Evolutionary conservation across 371 early-diverging fungal genomes (phyloP), one percentile per base, ranked within the genome.

Genomic region (Capniomyces stellatus): DNA sequence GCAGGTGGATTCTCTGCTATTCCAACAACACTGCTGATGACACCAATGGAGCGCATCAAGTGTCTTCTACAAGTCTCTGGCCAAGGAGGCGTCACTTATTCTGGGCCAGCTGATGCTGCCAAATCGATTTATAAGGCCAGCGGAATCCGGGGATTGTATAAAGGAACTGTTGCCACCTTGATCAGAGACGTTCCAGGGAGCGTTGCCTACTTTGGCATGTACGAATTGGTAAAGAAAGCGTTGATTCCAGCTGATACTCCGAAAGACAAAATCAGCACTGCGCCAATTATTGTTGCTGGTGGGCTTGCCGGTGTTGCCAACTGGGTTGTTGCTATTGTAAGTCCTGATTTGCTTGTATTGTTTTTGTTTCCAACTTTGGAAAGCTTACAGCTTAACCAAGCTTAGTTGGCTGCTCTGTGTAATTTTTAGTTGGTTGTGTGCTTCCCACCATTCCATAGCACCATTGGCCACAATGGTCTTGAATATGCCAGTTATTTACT

Each of bases 1-100:
- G 96, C 96, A 29, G 96, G 98, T 65, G 92, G 83, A 23, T 89
- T 95, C 75, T 91, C 92, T 6, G 96, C 96, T 49, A 75, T 89
- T 27, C 93, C 94, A 21, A 89, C 94, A 29, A 93, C 96, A 21
- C 67, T 89, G 56, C 71, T 96, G 58, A 90, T 89, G 87, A 81
- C 84, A 47, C 96, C 83, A 54, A 82, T 85, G 69, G 96, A 95
- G 70, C 86, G 96, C 61, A 79, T 97, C 70, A 97, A 95, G 77
- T 88, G 89, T 42, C 66, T 92, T 58, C 76, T 94, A 69, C 98
- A 94, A 66, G 83, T 85, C 27, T 74, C 76, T 53, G 64, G 67
- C 43, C 51, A 55, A 21, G 84, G 81, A 64, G 75, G 81, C 54
- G 84, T 77, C 23, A 76, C 73, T 10, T 89, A 84, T 73, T 83